Percentiles rank a stretch among this genome's conserved stretches.
These are phyloP conservation scores for Ciborinia camelliae DNA, from an alignment of 2,329 filamentous ascomycete genomes.

Conservation along the genomic window DNA sequence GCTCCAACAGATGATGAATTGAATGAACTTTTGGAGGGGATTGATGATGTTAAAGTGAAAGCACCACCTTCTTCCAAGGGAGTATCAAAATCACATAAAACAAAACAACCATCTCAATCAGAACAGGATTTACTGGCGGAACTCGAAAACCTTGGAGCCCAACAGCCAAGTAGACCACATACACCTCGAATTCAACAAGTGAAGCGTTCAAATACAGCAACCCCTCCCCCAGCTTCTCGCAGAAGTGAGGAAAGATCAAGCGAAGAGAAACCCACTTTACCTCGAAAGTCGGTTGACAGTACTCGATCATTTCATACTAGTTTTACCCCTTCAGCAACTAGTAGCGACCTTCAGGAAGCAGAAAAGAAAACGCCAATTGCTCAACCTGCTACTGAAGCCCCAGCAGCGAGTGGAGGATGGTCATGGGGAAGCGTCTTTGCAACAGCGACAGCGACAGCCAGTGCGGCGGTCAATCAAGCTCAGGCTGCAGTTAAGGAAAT, in stretches of 20 bases:
- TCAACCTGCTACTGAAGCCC: constrained; percentile 39
- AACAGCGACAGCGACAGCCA: constrained; percentile 58
- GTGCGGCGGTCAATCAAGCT: constrained; percentile 83
- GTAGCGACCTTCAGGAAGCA: constrained; percentile 54
- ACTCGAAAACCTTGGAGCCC: constrained; percentile 68
- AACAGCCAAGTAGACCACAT: constrained; percentile 71
- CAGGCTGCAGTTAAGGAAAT: constrained; percentile 93
- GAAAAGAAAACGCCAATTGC: constrained; percentile 51
- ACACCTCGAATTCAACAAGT: constrained; percentile 68
- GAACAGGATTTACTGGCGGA: constrained; percentile 81
- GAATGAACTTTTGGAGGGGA: constrained; percentile 62
- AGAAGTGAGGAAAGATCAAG: constrained; percentile 41
- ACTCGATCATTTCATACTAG: constrained; percentile 66
- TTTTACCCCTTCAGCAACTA: constrained; percentile 66
- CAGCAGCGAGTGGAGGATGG: constrained; percentile 65
- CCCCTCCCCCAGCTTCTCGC: constrained; percentile 49
- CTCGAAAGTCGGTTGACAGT: constrained; percentile 76
- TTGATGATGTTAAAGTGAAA: constrained; percentile 50
- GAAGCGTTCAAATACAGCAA: constrained; percentile 48
- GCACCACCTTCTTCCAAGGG: constrained; percentile 46
- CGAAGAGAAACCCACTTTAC: constrained; percentile 58
- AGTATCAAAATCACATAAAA: constrained; percentile 37
- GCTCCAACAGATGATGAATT: constrained; percentile 58
- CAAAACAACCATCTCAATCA: constrained; percentile 37
- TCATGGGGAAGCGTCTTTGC: constrained; percentile 78